Conservation (phyloP, 768 basidiomycete species). For the Boletus tomentosulus region DNA sequence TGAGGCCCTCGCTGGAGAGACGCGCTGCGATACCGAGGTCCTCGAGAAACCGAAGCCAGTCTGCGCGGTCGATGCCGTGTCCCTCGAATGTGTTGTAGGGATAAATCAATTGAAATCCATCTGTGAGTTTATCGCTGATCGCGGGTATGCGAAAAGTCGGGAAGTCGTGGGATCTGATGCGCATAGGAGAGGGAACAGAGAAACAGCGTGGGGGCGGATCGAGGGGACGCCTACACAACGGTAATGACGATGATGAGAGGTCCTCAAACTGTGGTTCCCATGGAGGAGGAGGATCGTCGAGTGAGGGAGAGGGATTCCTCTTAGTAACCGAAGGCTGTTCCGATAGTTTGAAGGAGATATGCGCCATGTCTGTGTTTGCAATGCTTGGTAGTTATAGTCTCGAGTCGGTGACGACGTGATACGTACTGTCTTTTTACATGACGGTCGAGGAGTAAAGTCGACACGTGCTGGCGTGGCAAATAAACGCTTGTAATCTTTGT, state of each 20-base stretch:
- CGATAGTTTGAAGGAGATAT: background rate
- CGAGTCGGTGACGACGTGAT: background rate
- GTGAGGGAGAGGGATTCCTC: background rate
- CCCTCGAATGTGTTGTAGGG: constrained; percentile 21
- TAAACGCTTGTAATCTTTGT: background rate
- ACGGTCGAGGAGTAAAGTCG: background rate
- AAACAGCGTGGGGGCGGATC: constrained; percentile 31
- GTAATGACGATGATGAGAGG: constrained; percentile 3
- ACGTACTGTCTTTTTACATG: constrained; percentile 2
- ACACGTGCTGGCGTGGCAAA: constrained; percentile 10
- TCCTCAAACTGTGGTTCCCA: constrained; percentile 30
- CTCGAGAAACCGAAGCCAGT: constrained; percentile 30
- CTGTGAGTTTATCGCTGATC: constrained; percentile 15
- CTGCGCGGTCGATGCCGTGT: constrained; percentile 25
- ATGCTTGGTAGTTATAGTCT: background rate
- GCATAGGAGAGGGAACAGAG: constrained; percentile 24
- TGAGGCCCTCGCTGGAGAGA: constrained; percentile 19
- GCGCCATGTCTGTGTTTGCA: constrained; percentile 7
- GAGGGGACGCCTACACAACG: constrained; percentile 17
- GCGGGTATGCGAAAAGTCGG: constrained; percentile 26
- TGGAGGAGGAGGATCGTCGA: constrained; percentile 22
- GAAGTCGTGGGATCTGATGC: constrained; percentile 25
- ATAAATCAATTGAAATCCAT: constrained; percentile 27
- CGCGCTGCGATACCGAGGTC: constrained; percentile 28
- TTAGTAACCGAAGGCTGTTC: background rate